Percentiles rank a stretch among this genome's conserved stretches.
Evolutionary conservation across 202 grass and related monocot species (phyloP).

Genomic region (Hordeum pubiflorum): DNA sequence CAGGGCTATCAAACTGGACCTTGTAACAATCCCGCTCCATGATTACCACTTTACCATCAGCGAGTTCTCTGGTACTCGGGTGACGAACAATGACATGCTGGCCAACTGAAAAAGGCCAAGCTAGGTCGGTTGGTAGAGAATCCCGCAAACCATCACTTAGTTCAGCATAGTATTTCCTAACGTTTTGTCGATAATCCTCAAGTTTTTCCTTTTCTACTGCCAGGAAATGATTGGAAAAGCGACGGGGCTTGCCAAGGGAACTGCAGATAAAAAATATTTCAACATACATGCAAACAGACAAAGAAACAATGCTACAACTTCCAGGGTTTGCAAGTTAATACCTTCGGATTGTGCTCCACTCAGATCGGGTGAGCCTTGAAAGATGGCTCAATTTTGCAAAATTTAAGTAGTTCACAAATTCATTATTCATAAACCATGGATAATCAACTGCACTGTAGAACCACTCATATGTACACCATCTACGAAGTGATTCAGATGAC

Average conservation of each 20-base stretch:
- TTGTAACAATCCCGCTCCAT: slow-evolving; percentile 38
- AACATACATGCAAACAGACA: slow-evolving; percentile 8
- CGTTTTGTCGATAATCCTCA: slow-evolving; percentile 49
- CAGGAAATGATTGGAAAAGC: slow-evolving; percentile 53
- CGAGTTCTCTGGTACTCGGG: slow-evolving; percentile 61
- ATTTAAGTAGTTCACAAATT: slow-evolving; percentile 60
- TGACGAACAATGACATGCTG: slow-evolving; percentile 56
- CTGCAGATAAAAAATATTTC: slow-evolving; percentile 29
- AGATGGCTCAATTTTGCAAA: slow-evolving; percentile 55
- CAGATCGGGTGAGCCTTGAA: slow-evolving; percentile 50
- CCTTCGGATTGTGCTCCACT: slow-evolving; percentile 72
- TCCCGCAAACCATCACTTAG: slow-evolving; percentile 39
- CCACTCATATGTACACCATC: slow-evolving; percentile 77
- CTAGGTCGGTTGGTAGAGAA: slow-evolving; percentile 58
- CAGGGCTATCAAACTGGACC: slow-evolving; percentile 55
- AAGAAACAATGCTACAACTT: neutral
- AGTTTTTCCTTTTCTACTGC: slow-evolving; percentile 55
- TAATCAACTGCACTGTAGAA: slow-evolving; percentile 82
- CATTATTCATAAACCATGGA: slow-evolving; percentile 78
- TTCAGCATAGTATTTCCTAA: slow-evolving; percentile 56
- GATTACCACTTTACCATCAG: slow-evolving; percentile 49
- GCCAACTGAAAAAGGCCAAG: slow-evolving; percentile 56
- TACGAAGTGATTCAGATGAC: slow-evolving; percentile 52
- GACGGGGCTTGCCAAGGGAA: slow-evolving; percentile 70
- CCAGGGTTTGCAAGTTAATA: slow-evolving; percentile 20